Evolutionary conservation across 805 yeast species (phyloP).

Genomic region (Saturnispora halmiae): DNA sequence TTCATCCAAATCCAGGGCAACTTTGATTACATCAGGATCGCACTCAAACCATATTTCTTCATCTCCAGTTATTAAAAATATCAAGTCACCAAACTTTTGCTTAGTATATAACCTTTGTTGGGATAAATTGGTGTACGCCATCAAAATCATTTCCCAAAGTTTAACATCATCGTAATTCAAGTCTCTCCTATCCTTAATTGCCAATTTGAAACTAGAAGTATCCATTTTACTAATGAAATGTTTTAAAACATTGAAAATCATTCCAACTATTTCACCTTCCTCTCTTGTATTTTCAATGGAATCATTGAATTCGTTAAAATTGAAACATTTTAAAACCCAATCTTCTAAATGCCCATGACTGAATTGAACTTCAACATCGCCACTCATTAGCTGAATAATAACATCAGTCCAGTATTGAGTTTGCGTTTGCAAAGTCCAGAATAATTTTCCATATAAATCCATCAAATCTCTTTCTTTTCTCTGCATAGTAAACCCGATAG

Average conservation of each 20-base stretch:
- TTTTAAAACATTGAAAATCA: constrained; percentile 42
- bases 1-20: constrained; percentile 20
- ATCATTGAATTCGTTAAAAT: constrained; percentile 18
- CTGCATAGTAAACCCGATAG: constrained; percentile 17
- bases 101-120: constrained; percentile 41
- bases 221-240: constrained; percentile 29
- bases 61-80: constrained; percentile 34
- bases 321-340: constrained; percentile 29
- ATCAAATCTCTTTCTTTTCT: constrained; percentile 42
- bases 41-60: constrained; percentile 62
- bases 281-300: constrained; percentile 46
- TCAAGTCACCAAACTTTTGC: constrained; percentile 31
- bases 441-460: constrained; percentile 65
- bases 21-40: constrained; percentile 59
- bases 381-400: constrained; percentile 12
- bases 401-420: constrained; percentile 60
- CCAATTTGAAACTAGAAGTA: constrained; percentile 19
- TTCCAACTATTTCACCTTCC: constrained; percentile 54
- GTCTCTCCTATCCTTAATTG: constrained; percentile 21
- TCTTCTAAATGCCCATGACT: constrained; percentile 27
- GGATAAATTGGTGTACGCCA: constrained; percentile 37
- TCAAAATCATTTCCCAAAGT: constrained; percentile 39
- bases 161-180: constrained; percentile 14
- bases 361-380: constrained; percentile 13
- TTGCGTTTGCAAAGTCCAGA: constrained; percentile 78